These are phyloP conservation scores for Gonapodya prolifera DNA, from an alignment of 192 early-diverging fungal genomes.

Conservation along the genomic window DNA sequence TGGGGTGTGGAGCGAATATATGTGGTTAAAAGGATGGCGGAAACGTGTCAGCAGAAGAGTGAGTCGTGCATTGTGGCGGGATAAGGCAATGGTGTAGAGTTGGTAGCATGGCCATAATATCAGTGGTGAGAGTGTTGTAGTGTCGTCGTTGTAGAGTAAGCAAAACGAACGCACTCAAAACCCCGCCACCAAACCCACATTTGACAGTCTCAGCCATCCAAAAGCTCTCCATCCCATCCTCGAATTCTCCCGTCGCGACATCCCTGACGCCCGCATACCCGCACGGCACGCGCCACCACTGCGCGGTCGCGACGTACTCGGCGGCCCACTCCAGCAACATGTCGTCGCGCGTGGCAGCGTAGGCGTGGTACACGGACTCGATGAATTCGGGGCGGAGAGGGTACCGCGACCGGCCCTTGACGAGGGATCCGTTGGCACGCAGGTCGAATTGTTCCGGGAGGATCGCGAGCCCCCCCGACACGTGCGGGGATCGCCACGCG, in stretches of 20 bases:
- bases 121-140: no score
- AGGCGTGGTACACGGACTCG: conserved; percentile 88
- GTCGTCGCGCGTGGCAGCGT: conserved; percentile 76
- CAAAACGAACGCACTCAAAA: no score
- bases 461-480: no score
- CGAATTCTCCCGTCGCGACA: conserved; percentile 44
- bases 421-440: neutral
- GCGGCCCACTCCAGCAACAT: conserved; percentile 21
- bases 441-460: neutral
- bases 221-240: conserved; percentile 93
- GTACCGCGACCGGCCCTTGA: conserved; percentile 26
- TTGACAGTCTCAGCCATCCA: conserved; percentile 88
- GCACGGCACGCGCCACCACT: conserved; percentile 43
- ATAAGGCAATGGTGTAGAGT: no score
- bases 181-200: no score
- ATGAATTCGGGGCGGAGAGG: conserved; percentile 87
- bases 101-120: no score
- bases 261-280: conserved; percentile 66
- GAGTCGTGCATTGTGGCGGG: no score
- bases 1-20: no score
- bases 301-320: conserved; percentile 28
- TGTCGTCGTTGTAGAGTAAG: no score
- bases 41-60: no score
- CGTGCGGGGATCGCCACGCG: neutral
- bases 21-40: no score